phyloP scores from a whole-genome alignment of 371 early-diverging fungal species.

The Apophysomyces trapeziformis region DNA sequence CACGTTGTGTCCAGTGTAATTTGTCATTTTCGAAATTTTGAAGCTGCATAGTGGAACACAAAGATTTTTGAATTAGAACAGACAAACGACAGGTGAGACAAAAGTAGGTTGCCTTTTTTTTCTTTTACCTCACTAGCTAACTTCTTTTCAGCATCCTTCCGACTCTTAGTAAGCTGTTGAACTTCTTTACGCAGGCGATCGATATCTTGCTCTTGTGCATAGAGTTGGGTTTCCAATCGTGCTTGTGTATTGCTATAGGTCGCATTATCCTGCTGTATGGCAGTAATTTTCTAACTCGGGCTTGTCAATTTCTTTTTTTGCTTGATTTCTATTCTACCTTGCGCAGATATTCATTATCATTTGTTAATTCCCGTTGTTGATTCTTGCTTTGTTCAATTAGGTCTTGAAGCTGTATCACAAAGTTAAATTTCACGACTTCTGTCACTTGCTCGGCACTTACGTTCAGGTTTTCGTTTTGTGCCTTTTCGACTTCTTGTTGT shows the following conservation, averaged over 20 bases:
- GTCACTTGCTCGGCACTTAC: conserved; percentile 14
- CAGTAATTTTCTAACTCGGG: conserved; percentile 38
- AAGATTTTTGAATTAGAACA: not conserved
- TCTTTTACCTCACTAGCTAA: conserved; percentile 37
- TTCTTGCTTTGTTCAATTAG: conserved; percentile 36
- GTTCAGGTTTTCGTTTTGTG: conserved; percentile 31
- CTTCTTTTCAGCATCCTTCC: conserved; percentile 48
- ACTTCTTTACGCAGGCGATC: conserved; percentile 38
- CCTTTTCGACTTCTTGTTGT: conserved; percentile 31
- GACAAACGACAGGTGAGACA: not conserved
- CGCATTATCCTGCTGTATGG: conserved; percentile 47
- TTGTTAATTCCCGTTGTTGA: conserved; percentile 33
- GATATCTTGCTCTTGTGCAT: conserved; percentile 51
- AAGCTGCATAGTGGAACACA: conserved; percentile 27
- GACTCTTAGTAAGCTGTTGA: conserved; percentile 42
- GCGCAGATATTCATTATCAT: conserved; percentile 46
- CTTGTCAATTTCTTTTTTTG: not conserved
- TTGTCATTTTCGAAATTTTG: conserved; percentile 52
- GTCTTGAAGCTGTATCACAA: conserved; percentile 33
- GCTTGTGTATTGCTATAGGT: conserved; percentile 46
- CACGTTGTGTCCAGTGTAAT: conserved; percentile 48
- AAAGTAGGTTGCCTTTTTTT: not conserved
- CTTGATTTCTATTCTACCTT: conserved; percentile 26
- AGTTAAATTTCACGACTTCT: not conserved
- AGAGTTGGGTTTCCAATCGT: conserved; percentile 53